These are phyloP conservation scores for Aspergillus fumigatus DNA, from an alignment of 2,329 filamentous ascomycete genomes.

Conservation along the genomic window DNA sequence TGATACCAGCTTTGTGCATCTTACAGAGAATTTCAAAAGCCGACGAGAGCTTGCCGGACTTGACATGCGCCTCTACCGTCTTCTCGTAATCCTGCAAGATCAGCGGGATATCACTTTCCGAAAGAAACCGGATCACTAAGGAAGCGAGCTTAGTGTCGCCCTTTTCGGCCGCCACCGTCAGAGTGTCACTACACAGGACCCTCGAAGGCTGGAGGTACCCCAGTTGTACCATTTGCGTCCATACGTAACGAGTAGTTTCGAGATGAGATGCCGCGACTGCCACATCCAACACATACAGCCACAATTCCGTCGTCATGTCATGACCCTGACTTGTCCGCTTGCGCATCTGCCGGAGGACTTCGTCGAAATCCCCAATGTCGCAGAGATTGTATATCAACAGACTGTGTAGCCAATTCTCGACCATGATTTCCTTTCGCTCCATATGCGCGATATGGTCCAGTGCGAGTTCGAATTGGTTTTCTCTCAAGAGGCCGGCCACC, in stretches of 20 bases:
- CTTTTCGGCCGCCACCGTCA: slow-evolving; percentile 66
- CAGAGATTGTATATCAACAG: slow-evolving; percentile 71
- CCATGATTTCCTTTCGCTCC: slow-evolving; percentile 49
- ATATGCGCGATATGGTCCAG: slow-evolving; percentile 66
- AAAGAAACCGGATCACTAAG: slow-evolving; percentile 64
- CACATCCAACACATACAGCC: slow-evolving; percentile 70
- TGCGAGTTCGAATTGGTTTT: slow-evolving; percentile 78
- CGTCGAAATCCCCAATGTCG: slow-evolving; percentile 69
- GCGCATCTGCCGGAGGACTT: slow-evolving; percentile 65
- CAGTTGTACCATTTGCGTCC: slow-evolving; percentile 61
- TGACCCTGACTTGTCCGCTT: slow-evolving; percentile 48
- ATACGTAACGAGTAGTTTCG: slow-evolving; percentile 63
- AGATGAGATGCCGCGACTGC: slow-evolving; percentile 62
- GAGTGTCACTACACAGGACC: slow-evolving; percentile 61
- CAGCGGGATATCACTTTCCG: slow-evolving; percentile 52
- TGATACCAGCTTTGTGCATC: slow-evolving; percentile 63
- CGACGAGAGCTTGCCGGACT: slow-evolving; percentile 55
- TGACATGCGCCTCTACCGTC: slow-evolving; percentile 66
- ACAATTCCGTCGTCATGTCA: slow-evolving; percentile 54
- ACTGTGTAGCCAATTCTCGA: slow-evolving; percentile 73
- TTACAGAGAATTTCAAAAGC: slow-evolving; percentile 68
- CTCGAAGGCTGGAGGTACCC: slow-evolving; percentile 59
- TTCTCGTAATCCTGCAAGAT: slow-evolving; percentile 72
- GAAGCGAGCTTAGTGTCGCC: slow-evolving; percentile 66
- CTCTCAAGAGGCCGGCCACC: slow-evolving; percentile 69